These are phyloP conservation scores for Berkeleyomyces rouxiae DNA, from an alignment of 2,329 filamentous ascomycete genomes.

Conservation along the genomic window DNA sequence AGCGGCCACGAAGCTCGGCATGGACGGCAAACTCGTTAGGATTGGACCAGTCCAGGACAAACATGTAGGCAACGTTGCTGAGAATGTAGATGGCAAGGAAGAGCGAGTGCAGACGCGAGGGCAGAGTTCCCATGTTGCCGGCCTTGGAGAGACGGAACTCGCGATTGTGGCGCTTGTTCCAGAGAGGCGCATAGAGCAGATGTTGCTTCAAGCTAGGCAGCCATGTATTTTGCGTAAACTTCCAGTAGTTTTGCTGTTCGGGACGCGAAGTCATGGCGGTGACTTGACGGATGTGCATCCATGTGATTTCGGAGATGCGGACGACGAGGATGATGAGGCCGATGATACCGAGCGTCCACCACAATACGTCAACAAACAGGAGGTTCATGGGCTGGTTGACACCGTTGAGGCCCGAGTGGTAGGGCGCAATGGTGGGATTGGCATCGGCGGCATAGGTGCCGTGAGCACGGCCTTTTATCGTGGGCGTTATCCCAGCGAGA, in stretches of 20 bases:
- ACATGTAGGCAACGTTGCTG: slow-evolving; percentile 47
- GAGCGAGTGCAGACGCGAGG: slow-evolving; percentile 45
- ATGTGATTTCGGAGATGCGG: slow-evolving; percentile 36
- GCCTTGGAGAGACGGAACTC: slow-evolving; percentile 46
- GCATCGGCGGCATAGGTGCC: slow-evolving; percentile 17
- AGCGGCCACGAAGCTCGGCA: slow-evolving; percentile 45
- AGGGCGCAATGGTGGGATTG: slow-evolving; percentile 37
- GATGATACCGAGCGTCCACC: slow-evolving; percentile 43
- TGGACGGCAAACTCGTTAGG: slow-evolving; percentile 46
- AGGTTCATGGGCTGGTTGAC: slow-evolving; percentile 43
- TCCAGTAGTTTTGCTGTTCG: slow-evolving; percentile 43
- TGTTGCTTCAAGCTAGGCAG: slow-evolving; percentile 47
- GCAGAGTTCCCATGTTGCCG: slow-evolving; percentile 45
- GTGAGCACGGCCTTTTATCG: slow-evolving; percentile 18
- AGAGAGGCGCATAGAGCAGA: slow-evolving; percentile 42
- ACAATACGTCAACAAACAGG: slow-evolving; percentile 38
- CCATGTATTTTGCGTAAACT: slow-evolving; percentile 38
- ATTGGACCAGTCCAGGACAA: slow-evolving; percentile 42
- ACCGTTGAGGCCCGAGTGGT: slow-evolving; percentile 38
- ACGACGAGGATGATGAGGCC: slow-evolving; percentile 36
- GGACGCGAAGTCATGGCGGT: slow-evolving; percentile 38
- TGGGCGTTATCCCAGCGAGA: slow-evolving; percentile 18
- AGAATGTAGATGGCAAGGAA: slow-evolving; percentile 39
- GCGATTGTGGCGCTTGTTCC: slow-evolving; percentile 49
- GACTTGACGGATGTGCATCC: slow-evolving; percentile 41